phyloP scores from a whole-genome alignment of 768 basidiomycete genomes.

The Lentinula detonsa region DNA sequence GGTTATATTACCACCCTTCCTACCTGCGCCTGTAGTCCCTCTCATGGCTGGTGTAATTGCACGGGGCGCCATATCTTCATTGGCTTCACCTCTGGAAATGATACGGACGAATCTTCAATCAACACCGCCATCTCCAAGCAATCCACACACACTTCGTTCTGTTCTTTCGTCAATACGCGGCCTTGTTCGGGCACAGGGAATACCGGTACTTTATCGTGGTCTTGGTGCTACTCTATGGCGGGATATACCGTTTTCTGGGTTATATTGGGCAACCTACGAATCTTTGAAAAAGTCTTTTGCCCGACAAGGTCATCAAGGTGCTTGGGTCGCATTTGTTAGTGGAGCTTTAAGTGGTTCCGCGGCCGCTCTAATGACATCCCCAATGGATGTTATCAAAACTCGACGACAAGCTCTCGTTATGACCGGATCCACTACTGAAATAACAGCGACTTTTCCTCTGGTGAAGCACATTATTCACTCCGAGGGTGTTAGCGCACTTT shows the following conservation, averaged over 20 bases:
- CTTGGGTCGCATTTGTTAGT: conserved; percentile 76
- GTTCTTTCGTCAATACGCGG: conserved; percentile 58
- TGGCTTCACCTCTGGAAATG: conserved; percentile 87
- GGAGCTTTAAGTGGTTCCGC: conserved; percentile 85
- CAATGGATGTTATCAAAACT: conserved; percentile 97
- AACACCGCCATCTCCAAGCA: conserved; percentile 63
- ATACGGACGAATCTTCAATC: conserved; percentile 92
- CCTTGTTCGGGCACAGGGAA: conserved; percentile 58
- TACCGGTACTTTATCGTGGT: conserved; percentile 80
- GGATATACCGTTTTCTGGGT: conserved; percentile 94
- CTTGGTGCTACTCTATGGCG: conserved; percentile 91
- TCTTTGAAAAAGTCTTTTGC: conserved; percentile 62
- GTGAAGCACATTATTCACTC: conserved; percentile 63
- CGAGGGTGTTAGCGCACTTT: conserved; percentile 76
- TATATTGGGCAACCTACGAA: conserved; percentile 98
- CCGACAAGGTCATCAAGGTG: conserved; percentile 47
- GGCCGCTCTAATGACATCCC: conserved; percentile 85
- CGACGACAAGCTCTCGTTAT: conserved; percentile 81
- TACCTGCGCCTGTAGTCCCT: conserved; percentile 56
- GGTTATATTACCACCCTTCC: conserved; percentile 51
- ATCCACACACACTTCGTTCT: conserved; percentile 73
- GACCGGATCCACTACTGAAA: conserved; percentile 37
- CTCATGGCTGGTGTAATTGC: conserved; percentile 80
- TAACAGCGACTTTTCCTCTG: conserved; percentile 42
- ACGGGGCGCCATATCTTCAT: conserved; percentile 69